Conservation (phyloP, 2,329 filamentous ascomycete genomes). For the Escovopsis sp. region DNA sequence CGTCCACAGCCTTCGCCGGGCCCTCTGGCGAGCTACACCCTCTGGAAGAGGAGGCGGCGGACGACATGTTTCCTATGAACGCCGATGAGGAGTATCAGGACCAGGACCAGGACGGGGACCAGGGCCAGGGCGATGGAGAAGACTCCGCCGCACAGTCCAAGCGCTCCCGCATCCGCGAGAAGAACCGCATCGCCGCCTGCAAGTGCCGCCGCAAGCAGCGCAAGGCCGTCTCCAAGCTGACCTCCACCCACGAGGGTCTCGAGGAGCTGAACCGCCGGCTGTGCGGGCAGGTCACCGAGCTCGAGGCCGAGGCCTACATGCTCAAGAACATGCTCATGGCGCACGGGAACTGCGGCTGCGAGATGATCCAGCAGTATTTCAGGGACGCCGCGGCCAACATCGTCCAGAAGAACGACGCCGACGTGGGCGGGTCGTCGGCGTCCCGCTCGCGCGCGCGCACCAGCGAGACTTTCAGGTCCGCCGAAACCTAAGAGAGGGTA, state of each 20-base stretch:
- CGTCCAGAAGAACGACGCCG: not conserved
- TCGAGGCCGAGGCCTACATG: conserved; percentile 1
- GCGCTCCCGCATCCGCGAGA: conserved; percentile 1
- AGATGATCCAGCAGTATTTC: conserved; percentile 2
- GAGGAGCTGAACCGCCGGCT: not conserved
- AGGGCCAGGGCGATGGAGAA: not conserved
- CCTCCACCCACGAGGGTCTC: not conserved
- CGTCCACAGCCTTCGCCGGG: no score
- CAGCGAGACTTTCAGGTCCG: no score
- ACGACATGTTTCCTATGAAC: no score
- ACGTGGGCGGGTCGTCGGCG: not conserved
- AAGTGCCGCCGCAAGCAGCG: conserved; percentile 1
- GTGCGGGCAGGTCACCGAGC: not conserved
- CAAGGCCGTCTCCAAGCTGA: conserved; percentile 1
- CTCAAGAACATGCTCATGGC: conserved; percentile 3
- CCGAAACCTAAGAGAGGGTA: no score
- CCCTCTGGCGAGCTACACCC: no score
- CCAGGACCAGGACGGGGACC: not conserved
- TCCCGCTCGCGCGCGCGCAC: no score
- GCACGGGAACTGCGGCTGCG: conserved; percentile 1
- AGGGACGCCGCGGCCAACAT: not conserved
- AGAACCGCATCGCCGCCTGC: conserved; percentile 2
- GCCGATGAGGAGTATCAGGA: not conserved
- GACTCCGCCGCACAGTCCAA: not conserved
- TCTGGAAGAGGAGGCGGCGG: no score